Percentiles rank a stretch among this genome's conserved stretches.
These are phyloP conservation scores for Tetrahymena thermophila DNA, from an alignment of 73 alveolate species.

Conservation along the genomic window DNA sequence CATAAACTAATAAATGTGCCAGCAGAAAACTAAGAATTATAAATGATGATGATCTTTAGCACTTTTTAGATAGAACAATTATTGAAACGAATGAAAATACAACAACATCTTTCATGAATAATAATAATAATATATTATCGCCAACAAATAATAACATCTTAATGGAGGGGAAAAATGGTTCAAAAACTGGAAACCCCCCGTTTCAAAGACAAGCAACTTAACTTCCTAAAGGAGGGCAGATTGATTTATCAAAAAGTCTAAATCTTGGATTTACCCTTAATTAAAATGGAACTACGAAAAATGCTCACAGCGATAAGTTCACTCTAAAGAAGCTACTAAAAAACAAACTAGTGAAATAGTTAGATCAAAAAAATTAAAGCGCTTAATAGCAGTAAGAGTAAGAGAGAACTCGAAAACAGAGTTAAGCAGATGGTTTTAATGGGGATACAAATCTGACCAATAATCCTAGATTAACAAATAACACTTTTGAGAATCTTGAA, in stretches of 20 bases:
- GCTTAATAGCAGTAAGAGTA: not conserved
- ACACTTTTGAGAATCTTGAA: not conserved
- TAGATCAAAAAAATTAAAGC: not conserved
- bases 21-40: not conserved
- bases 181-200: not conserved
- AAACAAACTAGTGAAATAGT: not conserved
- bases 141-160: not conserved
- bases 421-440: not conserved
- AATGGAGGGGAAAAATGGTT: not conserved
- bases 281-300: not conserved
- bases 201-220: not conserved
- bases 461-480: not conserved
- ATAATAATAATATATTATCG: not conserved
- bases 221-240: not conserved
- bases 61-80: not conserved
- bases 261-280: not conserved
- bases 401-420: not conserved
- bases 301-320: not conserved
- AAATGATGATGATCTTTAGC: not conserved
- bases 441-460: not conserved
- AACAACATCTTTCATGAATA: not conserved
- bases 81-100: not conserved
- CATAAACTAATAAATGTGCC: not conserved
- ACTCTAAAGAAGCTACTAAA: not conserved
- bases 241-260: not conserved